phyloP scores from a whole-genome alignment of 2,329 filamentous ascomycete genomes.

The Fusarium continuum region DNA sequence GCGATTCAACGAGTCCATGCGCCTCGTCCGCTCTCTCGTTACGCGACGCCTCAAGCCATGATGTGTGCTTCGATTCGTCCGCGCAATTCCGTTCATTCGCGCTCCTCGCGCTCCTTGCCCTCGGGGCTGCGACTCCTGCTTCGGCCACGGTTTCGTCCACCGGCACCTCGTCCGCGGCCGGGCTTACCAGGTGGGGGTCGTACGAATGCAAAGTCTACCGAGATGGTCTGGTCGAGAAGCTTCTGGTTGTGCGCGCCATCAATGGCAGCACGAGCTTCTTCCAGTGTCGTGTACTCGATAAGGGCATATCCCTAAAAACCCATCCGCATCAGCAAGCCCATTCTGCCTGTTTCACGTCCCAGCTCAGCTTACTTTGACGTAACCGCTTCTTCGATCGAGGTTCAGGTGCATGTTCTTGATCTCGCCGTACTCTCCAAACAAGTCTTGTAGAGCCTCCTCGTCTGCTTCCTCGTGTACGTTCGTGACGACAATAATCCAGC shows the following conservation, averaged over 20 bases:
- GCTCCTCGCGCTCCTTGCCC: slow-evolving; percentile 50
- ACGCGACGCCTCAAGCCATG: background rate
- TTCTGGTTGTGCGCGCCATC: slow-evolving; percentile 80
- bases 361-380: slow-evolving; percentile 74
- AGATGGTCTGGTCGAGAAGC: slow-evolving; percentile 81
- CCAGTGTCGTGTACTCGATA: slow-evolving; percentile 83
- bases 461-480: slow-evolving; percentile 89
- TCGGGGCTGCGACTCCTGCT: slow-evolving; percentile 61
- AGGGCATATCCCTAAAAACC: slow-evolving; percentile 76
- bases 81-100: slow-evolving; percentile 33
- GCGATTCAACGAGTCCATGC: slow-evolving; percentile 11
- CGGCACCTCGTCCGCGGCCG: slow-evolving; percentile 51
- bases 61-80: background rate
- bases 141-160: slow-evolving; percentile 55
- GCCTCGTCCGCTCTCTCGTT: background rate
- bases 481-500: slow-evolving; percentile 87
- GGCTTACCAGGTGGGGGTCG: slow-evolving; percentile 72
- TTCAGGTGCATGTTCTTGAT: slow-evolving; percentile 90
- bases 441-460: slow-evolving; percentile 83
- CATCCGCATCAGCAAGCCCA: background rate
- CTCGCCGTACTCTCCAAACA: slow-evolving; percentile 85
- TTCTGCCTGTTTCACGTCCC: background rate
- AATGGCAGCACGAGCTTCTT: slow-evolving; percentile 83
- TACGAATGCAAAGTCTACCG: slow-evolving; percentile 87
- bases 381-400: slow-evolving; percentile 82